These are phyloP conservation scores for Mortierella sp. DNA, from an alignment of 371 early-diverging fungal species.

Conservation along the genomic window DNA sequence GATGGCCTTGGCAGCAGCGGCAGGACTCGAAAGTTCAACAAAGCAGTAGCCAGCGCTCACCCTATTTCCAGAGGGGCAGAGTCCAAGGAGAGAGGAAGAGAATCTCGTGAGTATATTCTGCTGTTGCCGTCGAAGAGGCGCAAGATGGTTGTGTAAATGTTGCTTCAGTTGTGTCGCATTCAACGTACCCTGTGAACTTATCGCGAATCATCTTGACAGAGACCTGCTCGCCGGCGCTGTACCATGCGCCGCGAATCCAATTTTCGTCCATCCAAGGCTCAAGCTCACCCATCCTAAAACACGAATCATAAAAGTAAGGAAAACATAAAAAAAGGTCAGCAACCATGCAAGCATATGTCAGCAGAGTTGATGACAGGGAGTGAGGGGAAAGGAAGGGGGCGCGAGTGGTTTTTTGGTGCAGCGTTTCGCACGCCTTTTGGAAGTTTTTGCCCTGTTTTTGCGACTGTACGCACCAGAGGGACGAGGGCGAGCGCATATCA, in stretches of 20 bases:
- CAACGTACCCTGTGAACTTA: constrained; percentile 73
- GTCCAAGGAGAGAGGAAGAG: neutral
- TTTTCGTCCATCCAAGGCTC: constrained; percentile 90
- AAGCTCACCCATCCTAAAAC: constrained; percentile 82
- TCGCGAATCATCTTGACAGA: constrained; percentile 92
- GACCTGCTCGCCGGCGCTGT: constrained; percentile 76
- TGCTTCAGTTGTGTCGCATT: neutral
- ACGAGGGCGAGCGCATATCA: constrained; percentile 32
- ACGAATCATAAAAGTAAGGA: neutral
- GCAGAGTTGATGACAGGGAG: neutral
- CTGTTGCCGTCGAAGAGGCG: neutral
- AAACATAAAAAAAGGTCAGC: neutral
- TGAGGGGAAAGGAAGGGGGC: neutral
- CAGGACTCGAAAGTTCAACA: constrained; percentile 72
- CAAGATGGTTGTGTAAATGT: neutral
- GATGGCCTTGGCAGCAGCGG: constrained; percentile 77
- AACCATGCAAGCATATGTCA: neutral
- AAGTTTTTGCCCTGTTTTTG: neutral
- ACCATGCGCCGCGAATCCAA: constrained; percentile 79
- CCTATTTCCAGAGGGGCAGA: constrained; percentile 33
- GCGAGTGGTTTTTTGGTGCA: neutral
- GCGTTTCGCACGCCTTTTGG: constrained; percentile 2
- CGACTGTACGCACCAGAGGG: constrained; percentile 28
- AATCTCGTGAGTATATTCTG: neutral
- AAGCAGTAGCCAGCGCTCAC: constrained; percentile 83